A percentile compares a stretch with the other conserved stretches of the same genome.
Conservation (phyloP, 192 early-diverging fungal species). For the Lunasporangiospora selenospora region DNA sequence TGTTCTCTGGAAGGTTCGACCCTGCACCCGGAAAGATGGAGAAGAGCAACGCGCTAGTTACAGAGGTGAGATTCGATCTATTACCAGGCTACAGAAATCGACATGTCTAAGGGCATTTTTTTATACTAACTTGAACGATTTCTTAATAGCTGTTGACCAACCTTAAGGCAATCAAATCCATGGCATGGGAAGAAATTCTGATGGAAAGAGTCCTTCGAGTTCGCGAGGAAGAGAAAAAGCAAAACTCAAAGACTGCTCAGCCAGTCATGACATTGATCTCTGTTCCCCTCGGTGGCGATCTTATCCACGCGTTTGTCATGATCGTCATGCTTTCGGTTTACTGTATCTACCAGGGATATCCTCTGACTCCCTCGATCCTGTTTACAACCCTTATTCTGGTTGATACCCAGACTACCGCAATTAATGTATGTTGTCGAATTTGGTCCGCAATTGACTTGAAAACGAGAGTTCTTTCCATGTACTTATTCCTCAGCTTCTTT, state of each 20-base stretch:
- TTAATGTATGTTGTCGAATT: conserved; percentile 32
- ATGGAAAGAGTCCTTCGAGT: conserved; percentile 18
- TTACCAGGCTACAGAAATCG: background rate
- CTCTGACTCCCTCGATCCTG: conserved; percentile 28
- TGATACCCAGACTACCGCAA: conserved; percentile 35
- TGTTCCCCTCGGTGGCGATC: conserved; percentile 40
- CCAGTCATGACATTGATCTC: conserved; percentile 46
- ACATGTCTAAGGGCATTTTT: too few relatives aligned
- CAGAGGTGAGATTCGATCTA: conserved; percentile 27
- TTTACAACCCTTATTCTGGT: conserved; percentile 34
- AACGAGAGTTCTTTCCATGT: too few relatives aligned
- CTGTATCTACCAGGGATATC: conserved; percentile 22
- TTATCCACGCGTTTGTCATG: conserved; percentile 41
- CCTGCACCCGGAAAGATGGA: conserved; percentile 24
- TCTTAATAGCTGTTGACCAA: conserved; percentile 27
- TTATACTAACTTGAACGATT: too few relatives aligned
- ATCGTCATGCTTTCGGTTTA: conserved; percentile 13
- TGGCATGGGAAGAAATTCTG: conserved; percentile 41
- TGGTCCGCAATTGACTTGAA: too few relatives aligned
- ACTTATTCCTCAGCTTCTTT: too few relatives aligned
- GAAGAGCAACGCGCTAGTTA: conserved; percentile 28
- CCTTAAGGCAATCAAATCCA: conserved; percentile 37
- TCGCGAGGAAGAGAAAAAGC: conserved; percentile 22
- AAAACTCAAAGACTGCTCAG: conserved; percentile 28
- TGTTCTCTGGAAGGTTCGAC: conserved; percentile 45